phyloP scores from a whole-genome alignment of 164 flowering plant species.

The Vitis vinifera region DNA sequence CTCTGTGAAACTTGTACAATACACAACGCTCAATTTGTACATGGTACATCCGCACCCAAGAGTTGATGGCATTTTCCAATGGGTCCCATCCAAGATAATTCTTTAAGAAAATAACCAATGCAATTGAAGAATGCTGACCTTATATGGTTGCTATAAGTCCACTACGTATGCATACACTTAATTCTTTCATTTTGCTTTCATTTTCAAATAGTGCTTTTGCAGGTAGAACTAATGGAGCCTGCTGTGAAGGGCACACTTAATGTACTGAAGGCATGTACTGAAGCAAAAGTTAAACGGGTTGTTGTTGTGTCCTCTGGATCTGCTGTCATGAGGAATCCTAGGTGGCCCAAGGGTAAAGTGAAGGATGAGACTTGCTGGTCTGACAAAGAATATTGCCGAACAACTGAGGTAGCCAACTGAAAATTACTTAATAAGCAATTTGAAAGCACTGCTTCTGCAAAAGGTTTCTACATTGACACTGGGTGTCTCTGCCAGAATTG shows the following conservation, averaged over 20 bases:
- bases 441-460: too few relatives aligned
- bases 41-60: too few relatives aligned
- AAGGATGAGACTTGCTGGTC: constrained; percentile 67
- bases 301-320: constrained; percentile 50
- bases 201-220: constrained; percentile 4
- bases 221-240: constrained; percentile 55
- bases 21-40: too few relatives aligned
- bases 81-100: too few relatives aligned
- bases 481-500: constrained; percentile 37
- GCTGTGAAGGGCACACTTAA: constrained; percentile 59
- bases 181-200: not conserved
- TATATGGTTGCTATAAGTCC: not conserved
- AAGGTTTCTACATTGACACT: too few relatives aligned
- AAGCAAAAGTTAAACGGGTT: constrained; percentile 44
- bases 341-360: constrained; percentile 45
- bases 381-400: constrained; percentile 47
- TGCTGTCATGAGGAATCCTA: constrained; percentile 48
- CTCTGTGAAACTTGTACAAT: too few relatives aligned
- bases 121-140: not conserved
- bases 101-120: too few relatives aligned
- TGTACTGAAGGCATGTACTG: constrained; percentile 58
- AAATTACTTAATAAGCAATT: too few relatives aligned
- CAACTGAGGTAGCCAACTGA: constrained; percentile 33
- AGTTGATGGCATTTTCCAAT: too few relatives aligned
- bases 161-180: too few relatives aligned